Base-by-base conservation (phyloP, 495 filamentous ascomycete species). In the Bryoglossum gracile region DNA sequence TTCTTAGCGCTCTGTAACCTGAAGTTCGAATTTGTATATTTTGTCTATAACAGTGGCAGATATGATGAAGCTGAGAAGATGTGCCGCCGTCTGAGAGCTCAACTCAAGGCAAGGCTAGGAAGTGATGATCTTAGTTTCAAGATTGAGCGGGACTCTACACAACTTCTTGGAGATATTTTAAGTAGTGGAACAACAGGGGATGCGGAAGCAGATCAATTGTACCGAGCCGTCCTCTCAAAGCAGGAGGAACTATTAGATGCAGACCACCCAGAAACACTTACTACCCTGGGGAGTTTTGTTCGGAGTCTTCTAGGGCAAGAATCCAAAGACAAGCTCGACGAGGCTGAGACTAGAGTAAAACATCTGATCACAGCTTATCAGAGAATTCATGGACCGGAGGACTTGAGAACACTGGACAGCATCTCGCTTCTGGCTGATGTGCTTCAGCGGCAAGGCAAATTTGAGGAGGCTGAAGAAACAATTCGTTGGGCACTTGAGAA, bases 381-480 rank as follows among this genome's bases (percentile, higher is more conserved):
- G 18, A 43, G 3, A 2, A 10, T 13, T 11, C 10, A 14, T 2
- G 19, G 41, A 13, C 21, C 21, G 3, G 19, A 43, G 21, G 21
- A 43, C 18, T 2, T 26, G 28, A 2, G 13, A 2, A 46, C 16
- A 43, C 3, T 46, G 26, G 26, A 30, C 26, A 30, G 13, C 26
- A 30, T 13, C 13, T 5, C 5, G 26, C 26, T 13, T 30, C 26
- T 30, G 26, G 26, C n/a, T n/a, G n/a, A n/a, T n/a, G n/a, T n/a
- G n/a, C n/a, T n/a, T n/a, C 13, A 55, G 5, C 21, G 33, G n/a
- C 53, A 61, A 16, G 58, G 62, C 3, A 58, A 61, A 16, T 64
- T 60, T 41, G 23, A 64, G 39, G 68, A 71, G 26, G 66, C 70
- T 1, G 43, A 46, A 28, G 14, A 11, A 16, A 32, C 4, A 21